Percentiles rank a stretch among this genome's conserved stretches.
Conservation (phyloP, 2,329 filamentous ascomycete genomes). For the Fusarium fujikuroi region DNA sequence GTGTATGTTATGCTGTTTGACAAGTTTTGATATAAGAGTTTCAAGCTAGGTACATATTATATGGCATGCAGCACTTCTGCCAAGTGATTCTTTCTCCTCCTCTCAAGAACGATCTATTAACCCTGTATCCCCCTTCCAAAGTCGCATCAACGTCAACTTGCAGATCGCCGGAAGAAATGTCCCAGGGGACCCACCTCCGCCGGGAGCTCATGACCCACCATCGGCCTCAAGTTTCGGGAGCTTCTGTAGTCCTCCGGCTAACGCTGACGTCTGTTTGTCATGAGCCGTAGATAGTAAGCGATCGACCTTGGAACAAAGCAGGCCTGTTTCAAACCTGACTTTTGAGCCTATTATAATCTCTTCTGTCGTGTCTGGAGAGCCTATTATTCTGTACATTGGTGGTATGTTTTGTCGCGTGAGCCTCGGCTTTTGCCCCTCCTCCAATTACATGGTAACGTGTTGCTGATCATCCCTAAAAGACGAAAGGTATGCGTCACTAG, state of each 20-base stretch:
- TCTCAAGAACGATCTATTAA: neutral
- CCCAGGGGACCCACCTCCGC: conserved; percentile 20
- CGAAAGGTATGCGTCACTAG: conserved; percentile 39
- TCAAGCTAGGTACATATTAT: neutral
- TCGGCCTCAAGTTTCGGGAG: conserved; percentile 27
- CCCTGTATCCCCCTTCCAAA: neutral
- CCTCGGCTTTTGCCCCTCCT: conserved; percentile 23
- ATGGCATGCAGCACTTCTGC: neutral
- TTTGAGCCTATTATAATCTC: neutral
- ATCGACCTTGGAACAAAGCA: conserved; percentile 19
- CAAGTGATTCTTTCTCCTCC: neutral
- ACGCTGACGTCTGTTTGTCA: conserved; percentile 15
- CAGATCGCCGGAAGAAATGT: neutral
- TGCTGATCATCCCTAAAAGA: conserved; percentile 35
- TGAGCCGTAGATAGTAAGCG: neutral
- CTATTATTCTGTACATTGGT: conserved; percentile 15
- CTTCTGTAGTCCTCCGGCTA: neutral
- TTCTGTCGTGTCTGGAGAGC: neutral
- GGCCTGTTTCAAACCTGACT: neutral
- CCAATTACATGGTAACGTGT: conserved; percentile 26
- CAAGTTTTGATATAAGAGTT: conserved; percentile 13
- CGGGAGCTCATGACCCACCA: conserved; percentile 32
- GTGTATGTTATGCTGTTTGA: conserved; percentile 18
- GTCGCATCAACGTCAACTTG: conserved; percentile 24
- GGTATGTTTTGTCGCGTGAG: conserved; percentile 32